Evolutionary conservation across 225 moss, liverwort and hornwort species (phyloP), one percentile per base, ranked within the genome.

Genomic region (Bryum argenteum): DNA sequence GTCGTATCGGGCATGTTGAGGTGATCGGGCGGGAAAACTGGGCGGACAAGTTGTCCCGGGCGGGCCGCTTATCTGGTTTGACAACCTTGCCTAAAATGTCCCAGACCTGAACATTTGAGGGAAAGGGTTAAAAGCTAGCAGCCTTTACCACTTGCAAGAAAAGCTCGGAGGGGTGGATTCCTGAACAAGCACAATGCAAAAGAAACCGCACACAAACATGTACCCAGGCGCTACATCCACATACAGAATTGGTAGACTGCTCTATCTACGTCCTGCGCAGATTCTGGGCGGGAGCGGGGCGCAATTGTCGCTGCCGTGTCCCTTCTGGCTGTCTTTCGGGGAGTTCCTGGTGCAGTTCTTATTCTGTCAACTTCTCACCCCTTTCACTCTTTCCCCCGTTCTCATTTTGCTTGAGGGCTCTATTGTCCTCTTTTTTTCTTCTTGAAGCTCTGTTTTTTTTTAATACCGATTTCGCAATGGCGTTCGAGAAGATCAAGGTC

Each of bases 401-500:
- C 11, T 41, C 21, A 28, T 60, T 12, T 60, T 38, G 10, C 66
- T 45, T 16, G 37, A n/a, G n/a, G n/a, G n/a, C n/a, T n/a, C n/a
- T n/a, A n/a, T n/a, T n/a, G n/a, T n/a, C n/a, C n/a, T n/a, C n/a
- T n/a, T n/a, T n/a, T n/a, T n/a, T n/a, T n/a, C n/a, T n/a, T n/a
- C n/a, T n/a, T n/a, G 57, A 54, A 26, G 11, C 63, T 72, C 47
- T 10, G 13, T 40, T 23, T 16, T 50, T 17, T 42, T 23, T 48
- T 48, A 11, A 3, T 37, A 45, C 11, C 44, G 57, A n/a, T 78
- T 55, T 33, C 45, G 73, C 82, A 43, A 93, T 93, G 92, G 83
- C 84, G 68, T 88, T 93, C 86, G 74, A 87, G 71, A 93, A 90
- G 92, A 89, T 93, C 85, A 88, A 90, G 69, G 92, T 93, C 57